These are phyloP conservation scores for Hymenoscyphus repandus DNA, from an alignment of 2,329 filamentous ascomycete genomes.

Conservation along the genomic window DNA sequence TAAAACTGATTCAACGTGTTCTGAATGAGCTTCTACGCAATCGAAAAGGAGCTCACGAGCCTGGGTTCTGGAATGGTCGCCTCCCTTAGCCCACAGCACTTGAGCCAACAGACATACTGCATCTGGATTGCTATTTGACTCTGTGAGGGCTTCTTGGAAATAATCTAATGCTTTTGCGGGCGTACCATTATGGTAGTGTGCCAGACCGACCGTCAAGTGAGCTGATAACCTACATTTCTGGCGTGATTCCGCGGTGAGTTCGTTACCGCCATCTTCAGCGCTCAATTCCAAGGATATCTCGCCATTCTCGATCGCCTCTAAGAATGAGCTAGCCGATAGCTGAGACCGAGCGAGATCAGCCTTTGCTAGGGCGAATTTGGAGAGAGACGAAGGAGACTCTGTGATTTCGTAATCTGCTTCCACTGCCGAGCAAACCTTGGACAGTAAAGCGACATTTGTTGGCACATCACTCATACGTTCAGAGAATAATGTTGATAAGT, in stretches of 20 bases:
- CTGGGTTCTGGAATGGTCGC: slow-evolving; percentile 65
- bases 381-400: slow-evolving; percentile 69
- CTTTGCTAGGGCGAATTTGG: slow-evolving; percentile 75
- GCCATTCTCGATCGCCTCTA: slow-evolving; percentile 70
- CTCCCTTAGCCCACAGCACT: slow-evolving; percentile 87
- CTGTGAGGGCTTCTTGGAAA: slow-evolving; percentile 74
- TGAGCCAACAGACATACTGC: slow-evolving; percentile 84
- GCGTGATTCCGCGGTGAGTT: slow-evolving; percentile 59
- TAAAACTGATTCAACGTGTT: slow-evolving; percentile 74
- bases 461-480: slow-evolving; percentile 70
- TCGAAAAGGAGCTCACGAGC: slow-evolving; percentile 77
- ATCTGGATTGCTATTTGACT: slow-evolving; percentile 72
- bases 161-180: slow-evolving; percentile 68
- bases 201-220: slow-evolving; percentile 78
- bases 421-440: slow-evolving; percentile 60
- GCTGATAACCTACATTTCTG: slow-evolving; percentile 73
- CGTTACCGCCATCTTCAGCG: slow-evolving; percentile 62
- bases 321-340: slow-evolving; percentile 61
- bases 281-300: slow-evolving; percentile 76
- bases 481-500: slow-evolving; percentile 74
- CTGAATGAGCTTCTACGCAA: slow-evolving; percentile 66
- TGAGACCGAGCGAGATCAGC: slow-evolving; percentile 82
- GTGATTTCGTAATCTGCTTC: slow-evolving; percentile 81
- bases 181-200: slow-evolving; percentile 65
- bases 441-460: slow-evolving; percentile 59